Evolutionary conservation across 139 green algal species (phyloP), one percentile per base, ranked within the genome.

Genomic region (Closterium sp.): DNA sequence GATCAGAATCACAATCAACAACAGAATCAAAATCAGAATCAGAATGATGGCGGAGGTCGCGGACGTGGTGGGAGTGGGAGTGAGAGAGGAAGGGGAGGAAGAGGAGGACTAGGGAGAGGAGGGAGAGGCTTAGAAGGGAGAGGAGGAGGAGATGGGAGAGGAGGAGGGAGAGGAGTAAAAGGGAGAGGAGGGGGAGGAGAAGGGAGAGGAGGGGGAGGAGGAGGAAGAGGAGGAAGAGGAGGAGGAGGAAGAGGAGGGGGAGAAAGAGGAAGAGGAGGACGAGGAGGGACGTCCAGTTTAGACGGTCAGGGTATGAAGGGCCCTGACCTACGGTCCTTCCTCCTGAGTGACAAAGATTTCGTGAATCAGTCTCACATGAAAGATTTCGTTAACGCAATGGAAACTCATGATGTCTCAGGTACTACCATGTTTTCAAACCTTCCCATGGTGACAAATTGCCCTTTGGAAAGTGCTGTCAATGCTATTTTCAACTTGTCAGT

Each of bases 201-300:
- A 50, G 5, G 38, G 7, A 9, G 38, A 50, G 7, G 38, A 50
- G 38, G 38, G 13, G 5, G 38, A 9, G 5, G 38, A 13, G 38
- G 38, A 50, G 7, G 38, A 50, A 9, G 38, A 50, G 89, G 73
- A 45, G 89, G 89, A 31, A 6, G 73, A 7, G 89, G 31, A 91
- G 89, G 73, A 34, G 28, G 30, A 87, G 89, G 34, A 27, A 30
- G 31, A 87, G 31, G 89, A 91, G 34, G 31, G 13, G 31, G 88
- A 91, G 30, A 19, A 24, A 28, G 89, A 88, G 89, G 31, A 91
- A n/a, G 86, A 89, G 13, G 86, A 62, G 30, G 30, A 70, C 29
- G 31, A 50, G 86, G 31, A 70, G 86, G 86, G 17, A 42, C 27
- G 27, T 30, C 28, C 17, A 42, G 86, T 62, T 28, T 13, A 29